Evolutionary conservation across 148 eudicot genomes (phyloP).

Genomic region (Vaccinium vitisidaea): DNA sequence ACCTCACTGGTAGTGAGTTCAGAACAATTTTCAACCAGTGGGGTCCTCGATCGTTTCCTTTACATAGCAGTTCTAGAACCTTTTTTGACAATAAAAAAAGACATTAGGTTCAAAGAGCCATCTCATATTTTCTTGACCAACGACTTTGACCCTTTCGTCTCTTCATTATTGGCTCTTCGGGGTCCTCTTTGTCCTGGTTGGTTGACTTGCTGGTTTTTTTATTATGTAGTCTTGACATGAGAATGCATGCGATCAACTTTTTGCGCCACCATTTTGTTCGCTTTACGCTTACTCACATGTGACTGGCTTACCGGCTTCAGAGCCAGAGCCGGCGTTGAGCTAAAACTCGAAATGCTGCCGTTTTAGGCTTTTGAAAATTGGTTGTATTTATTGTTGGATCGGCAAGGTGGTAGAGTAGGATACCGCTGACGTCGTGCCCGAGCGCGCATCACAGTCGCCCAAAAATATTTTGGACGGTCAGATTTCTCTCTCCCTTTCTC

Average conservation of each 20-base stretch:
- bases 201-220: neutral
- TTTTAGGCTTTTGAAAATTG: too few relatives aligned
- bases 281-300: neutral
- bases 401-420: too few relatives aligned
- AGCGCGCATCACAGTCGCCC: too few relatives aligned
- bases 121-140: constrained; percentile 8
- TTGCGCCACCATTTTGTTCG: neutral
- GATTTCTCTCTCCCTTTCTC: too few relatives aligned
- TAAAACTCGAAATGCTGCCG: too few relatives aligned
- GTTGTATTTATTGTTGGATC: too few relatives aligned
- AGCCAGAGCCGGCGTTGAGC: too few relatives aligned
- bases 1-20: neutral
- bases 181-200: neutral
- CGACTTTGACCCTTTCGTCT: constrained; percentile 9
- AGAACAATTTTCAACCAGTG: constrained; percentile 6
- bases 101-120: neutral
- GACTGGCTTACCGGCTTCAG: too few relatives aligned
- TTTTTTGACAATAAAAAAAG: neutral
- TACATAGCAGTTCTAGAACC: neutral
- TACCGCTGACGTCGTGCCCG: too few relatives aligned
- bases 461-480: too few relatives aligned
- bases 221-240: neutral
- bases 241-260: neutral
- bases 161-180: neutral
- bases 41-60: neutral